These are phyloP conservation scores for Microascus cirrosus DNA, from an alignment of 2,329 filamentous ascomycete genomes.

Conservation along the genomic window DNA sequence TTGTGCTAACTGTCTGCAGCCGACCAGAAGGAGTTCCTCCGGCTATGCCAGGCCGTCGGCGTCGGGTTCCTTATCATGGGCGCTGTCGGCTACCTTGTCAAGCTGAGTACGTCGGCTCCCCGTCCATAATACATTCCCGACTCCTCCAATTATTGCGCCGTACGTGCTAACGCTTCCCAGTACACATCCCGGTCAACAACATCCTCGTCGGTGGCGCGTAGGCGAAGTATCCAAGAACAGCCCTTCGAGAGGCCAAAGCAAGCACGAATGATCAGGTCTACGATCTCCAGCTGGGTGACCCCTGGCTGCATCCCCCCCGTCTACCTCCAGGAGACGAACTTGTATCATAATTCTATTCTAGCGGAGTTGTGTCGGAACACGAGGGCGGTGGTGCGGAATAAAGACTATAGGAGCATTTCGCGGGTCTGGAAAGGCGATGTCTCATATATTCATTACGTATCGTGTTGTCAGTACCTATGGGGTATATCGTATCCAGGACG, in stretches of 20 bases:
- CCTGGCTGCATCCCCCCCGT: neutral
- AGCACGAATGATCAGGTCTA: neutral
- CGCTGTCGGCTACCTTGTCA: conserved; percentile 58
- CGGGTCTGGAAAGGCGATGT: neutral
- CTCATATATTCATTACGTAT: neutral
- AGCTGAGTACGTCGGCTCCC: conserved; percentile 42
- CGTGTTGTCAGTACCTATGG: neutral
- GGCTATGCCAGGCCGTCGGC: conserved; percentile 48
- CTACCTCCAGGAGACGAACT: neutral
- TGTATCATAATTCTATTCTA: neutral
- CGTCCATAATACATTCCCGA: neutral
- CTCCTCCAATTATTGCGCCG: neutral
- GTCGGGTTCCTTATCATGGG: conserved; percentile 63
- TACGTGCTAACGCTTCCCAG: conserved; percentile 19
- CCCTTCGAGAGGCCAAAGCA: neutral
- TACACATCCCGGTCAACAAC: conserved; percentile 62
- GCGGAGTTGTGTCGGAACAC: neutral
- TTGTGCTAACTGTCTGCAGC: conserved; percentile 13
- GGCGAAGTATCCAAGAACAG: neutral
- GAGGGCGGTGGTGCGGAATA: neutral
- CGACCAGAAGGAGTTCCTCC: conserved; percentile 30
- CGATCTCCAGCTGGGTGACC: neutral
- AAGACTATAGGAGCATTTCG: neutral
- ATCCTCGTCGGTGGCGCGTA: conserved; percentile 56
- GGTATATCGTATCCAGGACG: neutral